Base-by-base conservation (phyloP, 2,329 filamentous ascomycete genomes). In the Fusarium sulawesiense region DNA sequence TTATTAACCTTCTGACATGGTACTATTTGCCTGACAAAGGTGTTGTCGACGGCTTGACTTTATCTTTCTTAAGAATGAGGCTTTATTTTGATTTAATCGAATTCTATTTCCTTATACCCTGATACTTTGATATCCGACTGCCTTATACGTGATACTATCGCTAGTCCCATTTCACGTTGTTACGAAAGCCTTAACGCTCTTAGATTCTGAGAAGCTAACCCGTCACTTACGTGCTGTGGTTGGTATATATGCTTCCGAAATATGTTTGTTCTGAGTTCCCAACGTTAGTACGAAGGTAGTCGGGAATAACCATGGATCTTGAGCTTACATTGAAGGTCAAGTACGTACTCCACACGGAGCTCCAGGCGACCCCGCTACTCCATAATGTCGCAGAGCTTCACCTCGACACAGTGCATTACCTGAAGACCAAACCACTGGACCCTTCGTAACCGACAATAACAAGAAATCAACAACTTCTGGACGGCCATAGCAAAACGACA, bases 351-450 rank as follows among this genome's bases (percentile, higher is more conserved):
- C 64, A 60, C 60, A 50, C 45, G 29, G 60, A 74, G 70, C 72
- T 75, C 55, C 50, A 59, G 50, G 51, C 59, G 59, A 73, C 71
- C 71, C 73, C 73, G 70, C 73, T 65, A 71, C 72, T 65, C 56
- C 51, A 60, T 64, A 72, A 66, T 70, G 64, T 70, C 59, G 44
- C 63, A 63, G 64, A 65, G 70, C 68, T 70, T 71, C 63, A 66
- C 60, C 41, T 66, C 41, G 30, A 67, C 66, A 30, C 23, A 21
- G 53, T 53, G 41, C 30, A 49, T 57, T 37, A n/a, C 40, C 55
- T 44, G 40, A 51, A 45, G 48, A 46, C 53, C 51, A 25, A 70
- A 56, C 44, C 32, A 18, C n/a, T 37, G 14, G 30, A 23, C 55
- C 37, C 37, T 55, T 44, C 16, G 6, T 54, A 27, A 21, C 37